These are phyloP conservation scores for Silene coronaria DNA, from an alignment of 179 eudicot species.

Conservation along the genomic window DNA sequence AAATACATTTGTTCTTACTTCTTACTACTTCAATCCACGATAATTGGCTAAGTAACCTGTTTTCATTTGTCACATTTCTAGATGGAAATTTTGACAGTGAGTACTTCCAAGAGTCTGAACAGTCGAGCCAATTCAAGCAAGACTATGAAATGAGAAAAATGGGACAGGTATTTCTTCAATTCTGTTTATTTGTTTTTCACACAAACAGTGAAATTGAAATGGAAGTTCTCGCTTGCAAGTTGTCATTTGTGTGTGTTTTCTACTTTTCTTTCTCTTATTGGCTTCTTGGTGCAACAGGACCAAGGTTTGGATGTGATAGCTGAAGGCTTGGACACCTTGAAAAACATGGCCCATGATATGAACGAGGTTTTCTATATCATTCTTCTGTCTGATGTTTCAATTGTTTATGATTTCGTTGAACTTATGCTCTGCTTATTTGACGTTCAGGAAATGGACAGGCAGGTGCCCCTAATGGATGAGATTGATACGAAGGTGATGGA, in stretches of 20 bases:
- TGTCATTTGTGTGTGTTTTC: background rate
- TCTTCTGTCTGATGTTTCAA: background rate
- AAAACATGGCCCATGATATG: conserved; percentile 96
- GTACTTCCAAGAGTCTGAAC: conserved; percentile 82
- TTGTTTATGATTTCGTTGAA: no score
- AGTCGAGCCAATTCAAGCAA: conserved; percentile 75
- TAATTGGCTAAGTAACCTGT: background rate
- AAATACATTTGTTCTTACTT: background rate
- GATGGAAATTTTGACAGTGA: conserved; percentile 76
- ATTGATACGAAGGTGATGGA: conserved; percentile 77
- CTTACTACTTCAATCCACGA: background rate
- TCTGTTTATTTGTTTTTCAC: background rate
- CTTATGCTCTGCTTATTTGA: conserved; percentile 9
- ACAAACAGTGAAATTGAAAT: background rate
- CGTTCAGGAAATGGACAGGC: conserved; percentile 84
- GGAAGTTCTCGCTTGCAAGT: background rate
- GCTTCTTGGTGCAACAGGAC: conserved; percentile 41
- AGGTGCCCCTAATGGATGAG: conserved; percentile 99
- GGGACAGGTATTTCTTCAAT: conserved; percentile 54
- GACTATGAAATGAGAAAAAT: conserved; percentile 98
- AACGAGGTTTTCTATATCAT: conserved; percentile 60
- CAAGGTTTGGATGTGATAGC: conserved; percentile 91
- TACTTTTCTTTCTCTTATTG: conserved; percentile 1
- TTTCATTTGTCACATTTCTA: conserved; percentile 22
- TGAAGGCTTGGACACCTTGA: conserved; percentile 93